A percentile compares a stretch with the other conserved stretches of the same genome.
Conservation (phyloP, 2,329 filamentous ascomycete genomes). For the Penicillium brevicompactum region DNA sequence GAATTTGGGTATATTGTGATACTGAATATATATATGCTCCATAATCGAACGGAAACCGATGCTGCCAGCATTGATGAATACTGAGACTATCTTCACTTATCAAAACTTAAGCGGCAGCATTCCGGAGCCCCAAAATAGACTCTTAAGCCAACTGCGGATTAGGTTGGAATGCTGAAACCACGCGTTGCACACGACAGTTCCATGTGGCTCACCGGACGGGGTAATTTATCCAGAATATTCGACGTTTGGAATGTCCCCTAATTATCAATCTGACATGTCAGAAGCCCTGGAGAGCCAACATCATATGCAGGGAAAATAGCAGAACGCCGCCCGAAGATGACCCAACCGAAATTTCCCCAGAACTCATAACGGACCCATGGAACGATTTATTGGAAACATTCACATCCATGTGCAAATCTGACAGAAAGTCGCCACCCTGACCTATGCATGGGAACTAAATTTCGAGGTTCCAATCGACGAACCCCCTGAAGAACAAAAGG, state of each 20-base stretch:
- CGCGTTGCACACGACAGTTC: not conserved
- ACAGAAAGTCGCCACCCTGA: not conserved
- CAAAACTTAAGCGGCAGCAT: too few relatives aligned
- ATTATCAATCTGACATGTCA: constrained; percentile 1
- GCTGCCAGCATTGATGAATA: too few relatives aligned
- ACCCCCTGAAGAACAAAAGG: constrained; percentile 20
- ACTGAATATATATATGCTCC: too few relatives aligned
- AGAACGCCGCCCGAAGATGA: not conserved
- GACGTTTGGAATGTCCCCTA: not conserved
- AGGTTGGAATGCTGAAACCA: not conserved
- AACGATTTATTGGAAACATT: not conserved
- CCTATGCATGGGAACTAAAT: not conserved
- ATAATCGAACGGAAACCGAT: too few relatives aligned
- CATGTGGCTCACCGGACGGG: not conserved
- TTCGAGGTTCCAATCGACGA: not conserved
- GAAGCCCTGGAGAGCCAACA: not conserved
- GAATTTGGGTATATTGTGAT: too few relatives aligned
- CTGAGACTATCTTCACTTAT: too few relatives aligned
- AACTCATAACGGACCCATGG: constrained; percentile 2
- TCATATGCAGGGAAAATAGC: constrained; percentile 1
- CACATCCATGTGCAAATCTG: not conserved
- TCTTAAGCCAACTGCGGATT: too few relatives aligned
- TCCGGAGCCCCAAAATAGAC: too few relatives aligned
- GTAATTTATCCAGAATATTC: not conserved
- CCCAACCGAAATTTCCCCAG: not conserved